Evolutionary conservation across 148 eudicot species (phyloP).

Genomic region (Vaccinium corymbosum): DNA sequence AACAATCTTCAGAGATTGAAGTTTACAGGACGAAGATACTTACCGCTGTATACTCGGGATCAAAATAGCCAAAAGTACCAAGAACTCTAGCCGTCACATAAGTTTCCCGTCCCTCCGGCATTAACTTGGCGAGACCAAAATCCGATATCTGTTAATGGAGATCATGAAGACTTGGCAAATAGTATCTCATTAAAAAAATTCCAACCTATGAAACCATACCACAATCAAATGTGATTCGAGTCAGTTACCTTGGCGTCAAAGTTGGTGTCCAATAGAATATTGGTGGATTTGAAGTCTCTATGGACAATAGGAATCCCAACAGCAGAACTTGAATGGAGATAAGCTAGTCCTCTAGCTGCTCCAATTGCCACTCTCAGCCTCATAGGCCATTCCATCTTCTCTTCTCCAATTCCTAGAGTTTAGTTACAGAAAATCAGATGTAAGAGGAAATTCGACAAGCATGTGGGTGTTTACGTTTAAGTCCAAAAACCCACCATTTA

Average conservation of each 20-base stretch:
- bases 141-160: conserved; percentile 65
- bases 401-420: conserved; percentile 47
- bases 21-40: conserved; percentile 7
- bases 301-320: conserved; percentile 95
- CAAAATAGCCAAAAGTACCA: conserved; percentile 93
- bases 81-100: conserved; percentile 76
- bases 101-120: conserved; percentile 91
- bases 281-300: conserved; percentile 97
- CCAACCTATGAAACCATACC: background rate
- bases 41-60: conserved; percentile 92
- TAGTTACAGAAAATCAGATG: conserved; percentile 11
- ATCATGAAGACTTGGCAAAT: background rate
- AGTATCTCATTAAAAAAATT: background rate
- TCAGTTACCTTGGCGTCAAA: conserved; percentile 77
- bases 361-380: conserved; percentile 95
- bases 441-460: background rate
- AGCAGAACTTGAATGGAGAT: conserved; percentile 85
- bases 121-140: conserved; percentile 91
- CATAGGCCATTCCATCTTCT: conserved; percentile 80
- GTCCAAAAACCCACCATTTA: conserved; percentile 51
- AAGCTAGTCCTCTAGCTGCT: conserved; percentile 92
- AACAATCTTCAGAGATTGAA: background rate
- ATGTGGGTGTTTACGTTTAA: background rate
- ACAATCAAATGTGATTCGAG: background rate
- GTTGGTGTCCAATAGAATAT: conserved; percentile 64